A percentile compares a stretch with the other conserved stretches of the same genome.
These are phyloP conservation scores for Salvia splendens DNA, from an alignment of 257 asterid species.

Conservation along the genomic window DNA sequence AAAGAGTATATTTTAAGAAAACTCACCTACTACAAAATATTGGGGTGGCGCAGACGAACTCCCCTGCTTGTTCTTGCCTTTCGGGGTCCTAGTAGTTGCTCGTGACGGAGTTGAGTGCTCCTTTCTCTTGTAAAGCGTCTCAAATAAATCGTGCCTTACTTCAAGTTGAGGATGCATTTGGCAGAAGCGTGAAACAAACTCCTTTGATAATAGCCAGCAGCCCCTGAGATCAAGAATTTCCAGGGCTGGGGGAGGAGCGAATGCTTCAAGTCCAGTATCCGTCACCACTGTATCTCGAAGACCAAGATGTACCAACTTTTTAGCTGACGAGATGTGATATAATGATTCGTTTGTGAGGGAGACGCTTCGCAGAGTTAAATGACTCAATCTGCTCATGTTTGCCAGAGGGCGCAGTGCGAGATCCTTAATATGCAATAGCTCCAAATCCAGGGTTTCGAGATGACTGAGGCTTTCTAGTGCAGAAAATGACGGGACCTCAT, in stretches of 20 bases:
- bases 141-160: constrained; percentile 62
- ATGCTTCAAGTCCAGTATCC: constrained; percentile 52
- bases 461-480: constrained; percentile 50
- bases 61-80: constrained; percentile 37
- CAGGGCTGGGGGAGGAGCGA: constrained; percentile 61
- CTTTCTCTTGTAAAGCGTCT: constrained; percentile 34
- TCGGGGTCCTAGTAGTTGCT: constrained; percentile 28
- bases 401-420: constrained; percentile 57
- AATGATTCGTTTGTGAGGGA: constrained; percentile 66
- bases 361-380: constrained; percentile 56
- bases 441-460: constrained; percentile 75
- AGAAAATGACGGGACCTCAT: constrained; percentile 51
- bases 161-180: constrained; percentile 58
- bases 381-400: constrained; percentile 47
- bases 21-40: constrained; percentile 60
- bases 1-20: background rate
- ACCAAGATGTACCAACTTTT: constrained; percentile 54
- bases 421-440: constrained; percentile 52
- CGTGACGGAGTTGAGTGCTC: constrained; percentile 42
- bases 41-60: constrained; percentile 42
- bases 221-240: constrained; percentile 76
- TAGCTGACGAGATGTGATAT: constrained; percentile 43
- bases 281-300: constrained; percentile 67
- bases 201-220: constrained; percentile 83
- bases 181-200: constrained; percentile 50